Conservation (phyloP, 2,329 filamentous ascomycete species). For the Aspergillus tubingensis region DNA sequence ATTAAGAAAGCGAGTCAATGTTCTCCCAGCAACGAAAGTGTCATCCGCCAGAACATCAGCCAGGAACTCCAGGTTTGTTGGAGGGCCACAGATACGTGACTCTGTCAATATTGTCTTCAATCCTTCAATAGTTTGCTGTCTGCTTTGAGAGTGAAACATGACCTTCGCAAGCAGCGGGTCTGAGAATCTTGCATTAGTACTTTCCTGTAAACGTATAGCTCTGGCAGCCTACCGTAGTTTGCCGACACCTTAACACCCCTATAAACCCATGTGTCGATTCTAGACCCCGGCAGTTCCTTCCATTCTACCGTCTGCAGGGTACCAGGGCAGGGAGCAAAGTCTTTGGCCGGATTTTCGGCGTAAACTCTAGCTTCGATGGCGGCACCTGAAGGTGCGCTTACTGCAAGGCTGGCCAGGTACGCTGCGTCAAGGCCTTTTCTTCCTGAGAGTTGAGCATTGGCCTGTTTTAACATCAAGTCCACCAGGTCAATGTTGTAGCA, state of each 20-base stretch:
- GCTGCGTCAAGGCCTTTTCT: slow-evolving; percentile 48
- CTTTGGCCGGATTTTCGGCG: slow-evolving; percentile 60
- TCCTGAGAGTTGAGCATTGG: slow-evolving; percentile 52
- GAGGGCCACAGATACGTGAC: slow-evolving; percentile 55
- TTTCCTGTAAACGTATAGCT: not conserved
- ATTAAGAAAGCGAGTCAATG: slow-evolving; percentile 59
- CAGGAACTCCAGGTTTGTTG: slow-evolving; percentile 61
- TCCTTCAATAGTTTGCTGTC: slow-evolving; percentile 46
- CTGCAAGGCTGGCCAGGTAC: slow-evolving; percentile 47
- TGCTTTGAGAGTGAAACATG: slow-evolving; percentile 54
- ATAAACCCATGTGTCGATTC: slow-evolving; percentile 66
- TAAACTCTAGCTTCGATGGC: slow-evolving; percentile 59
- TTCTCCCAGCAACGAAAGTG: slow-evolving; percentile 53
- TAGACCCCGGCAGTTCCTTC: slow-evolving; percentile 50
- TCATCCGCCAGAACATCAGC: slow-evolving; percentile 51
- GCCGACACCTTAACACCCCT: slow-evolving; percentile 59
- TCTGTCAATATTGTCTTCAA: slow-evolving; percentile 48
- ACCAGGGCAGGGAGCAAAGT: slow-evolving; percentile 62
- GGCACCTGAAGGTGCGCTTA: slow-evolving; percentile 45
- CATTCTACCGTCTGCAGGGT: slow-evolving; percentile 59
- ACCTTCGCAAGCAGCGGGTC: slow-evolving; percentile 61
- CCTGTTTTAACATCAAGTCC: slow-evolving; percentile 58
- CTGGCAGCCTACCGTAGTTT: slow-evolving; percentile 51
- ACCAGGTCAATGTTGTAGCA: slow-evolving; percentile 59
- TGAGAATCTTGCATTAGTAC: slow-evolving; percentile 13